Percentiles rank a stretch among this genome's conserved stretches.
phyloP scores from a whole-genome alignment of 108 stramenopile species.

The Nannochloropsis gaditana region DNA sequence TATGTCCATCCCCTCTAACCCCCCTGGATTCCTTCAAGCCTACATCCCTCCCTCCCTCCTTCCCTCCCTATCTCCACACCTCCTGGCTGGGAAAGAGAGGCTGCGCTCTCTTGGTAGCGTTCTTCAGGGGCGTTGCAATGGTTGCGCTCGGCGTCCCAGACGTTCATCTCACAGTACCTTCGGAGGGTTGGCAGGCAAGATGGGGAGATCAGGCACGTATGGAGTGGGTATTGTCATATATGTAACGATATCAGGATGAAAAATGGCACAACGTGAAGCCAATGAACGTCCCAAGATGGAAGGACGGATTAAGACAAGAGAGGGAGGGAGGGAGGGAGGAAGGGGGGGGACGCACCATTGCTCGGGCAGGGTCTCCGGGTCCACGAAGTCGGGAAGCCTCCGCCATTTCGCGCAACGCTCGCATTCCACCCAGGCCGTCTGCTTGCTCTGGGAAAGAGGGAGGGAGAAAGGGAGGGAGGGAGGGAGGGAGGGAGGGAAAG shows the following conservation, averaged over 20 bases:
- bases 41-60: constrained; percentile 10
- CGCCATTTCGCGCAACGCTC: constrained; percentile 50
- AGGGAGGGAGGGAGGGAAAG: constrained; percentile 71
- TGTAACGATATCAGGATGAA: neutral
- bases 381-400: constrained; percentile 39
- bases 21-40: neutral
- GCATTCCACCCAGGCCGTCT: constrained; percentile 47
- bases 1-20: neutral
- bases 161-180: constrained; percentile 38
- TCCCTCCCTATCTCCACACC: constrained; percentile 7
- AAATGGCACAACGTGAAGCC: neutral
- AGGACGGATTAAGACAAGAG: neutral
- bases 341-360: constrained; percentile 23
- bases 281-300: too few relatives aligned
- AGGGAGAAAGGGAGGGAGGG: constrained; percentile 51
- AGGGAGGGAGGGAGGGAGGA: neutral
- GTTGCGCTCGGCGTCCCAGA: constrained; percentile 32
- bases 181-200: neutral
- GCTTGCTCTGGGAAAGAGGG: neutral
- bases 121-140: neutral
- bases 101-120: neutral
- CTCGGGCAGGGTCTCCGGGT: constrained; percentile 44
- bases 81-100: neutral
- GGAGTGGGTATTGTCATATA: too few relatives aligned
- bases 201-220: neutral